phyloP scores from a whole-genome alignment of 2,329 filamentous ascomycete species.

The Zymoseptoria brevis region DNA sequence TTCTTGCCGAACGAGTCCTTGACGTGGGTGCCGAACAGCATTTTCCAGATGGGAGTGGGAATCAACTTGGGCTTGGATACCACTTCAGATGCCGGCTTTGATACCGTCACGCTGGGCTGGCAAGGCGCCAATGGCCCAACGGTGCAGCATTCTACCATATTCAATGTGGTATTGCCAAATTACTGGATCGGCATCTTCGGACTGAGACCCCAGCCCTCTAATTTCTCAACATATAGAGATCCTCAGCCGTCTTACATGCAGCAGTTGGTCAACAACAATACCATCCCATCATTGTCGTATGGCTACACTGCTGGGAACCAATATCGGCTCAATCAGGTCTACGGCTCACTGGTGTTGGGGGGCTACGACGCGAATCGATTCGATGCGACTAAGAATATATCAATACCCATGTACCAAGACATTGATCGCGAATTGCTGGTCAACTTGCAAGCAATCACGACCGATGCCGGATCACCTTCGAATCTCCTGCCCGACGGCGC shows the following conservation, averaged over 20 bases:
- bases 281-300: conserved; percentile 30
- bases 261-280: conserved; percentile 25
- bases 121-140: conserved; percentile 26
- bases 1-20: conserved; percentile 49
- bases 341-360: conserved; percentile 32
- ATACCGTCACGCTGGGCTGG: conserved; percentile 30
- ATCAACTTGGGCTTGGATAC: conserved; percentile 42
- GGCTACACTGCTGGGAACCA: conserved; percentile 34
- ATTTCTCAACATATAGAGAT: conserved; percentile 29
- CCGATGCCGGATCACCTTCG: conserved; percentile 15
- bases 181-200: conserved; percentile 31
- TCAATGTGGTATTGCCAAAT: conserved; percentile 19
- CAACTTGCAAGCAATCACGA: conserved; percentile 25
- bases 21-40: conserved; percentile 53
- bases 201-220: conserved; percentile 29
- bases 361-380: conserved; percentile 34
- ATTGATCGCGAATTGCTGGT: conserved; percentile 29
- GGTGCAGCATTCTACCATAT: conserved; percentile 25
- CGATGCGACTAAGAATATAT: conserved; percentile 26
- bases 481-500: conserved; percentile 23
- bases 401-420: conserved; percentile 26
- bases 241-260: conserved; percentile 31
- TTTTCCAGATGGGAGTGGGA: conserved; percentile 53
- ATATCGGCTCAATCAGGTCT: conserved; percentile 29
- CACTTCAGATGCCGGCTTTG: conserved; percentile 25